A percentile compares a stretch with the other conserved stretches of the same genome.
Evolutionary conservation across 2,329 filamentous ascomycete species (phyloP).

Genomic region (Ophiostoma angusticollis): DNA sequence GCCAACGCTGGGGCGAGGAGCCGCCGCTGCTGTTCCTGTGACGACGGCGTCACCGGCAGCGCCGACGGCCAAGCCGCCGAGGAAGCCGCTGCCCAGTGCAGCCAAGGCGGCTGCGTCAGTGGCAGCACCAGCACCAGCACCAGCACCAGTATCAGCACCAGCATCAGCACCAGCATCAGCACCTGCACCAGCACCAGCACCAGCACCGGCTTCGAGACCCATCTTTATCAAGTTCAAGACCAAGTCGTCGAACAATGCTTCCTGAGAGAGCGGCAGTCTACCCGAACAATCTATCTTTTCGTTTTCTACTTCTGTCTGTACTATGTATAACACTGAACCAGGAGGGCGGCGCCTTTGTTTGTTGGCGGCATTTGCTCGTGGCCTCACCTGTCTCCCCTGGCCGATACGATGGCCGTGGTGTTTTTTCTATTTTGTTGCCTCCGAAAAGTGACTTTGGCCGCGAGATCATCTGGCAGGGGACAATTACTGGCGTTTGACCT

Average conservation of each 20-base stretch:
- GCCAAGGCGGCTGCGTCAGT: not conserved
- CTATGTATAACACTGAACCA: too few relatives aligned
- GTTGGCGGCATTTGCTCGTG: too few relatives aligned
- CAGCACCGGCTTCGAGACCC: conserved; percentile 6
- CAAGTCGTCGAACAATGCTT: conserved; percentile 8
- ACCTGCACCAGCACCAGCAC: not conserved
- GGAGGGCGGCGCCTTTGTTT: too few relatives aligned
- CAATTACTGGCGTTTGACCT: too few relatives aligned
- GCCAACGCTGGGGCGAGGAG: too few relatives aligned
- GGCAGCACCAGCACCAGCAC: not conserved
- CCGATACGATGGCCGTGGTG: too few relatives aligned
- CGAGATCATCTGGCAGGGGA: too few relatives aligned
- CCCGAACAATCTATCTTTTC: not conserved
- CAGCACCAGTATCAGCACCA: not conserved
- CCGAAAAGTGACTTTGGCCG: too few relatives aligned
- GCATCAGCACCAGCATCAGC: not conserved
- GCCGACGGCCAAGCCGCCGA: conserved; percentile 3
- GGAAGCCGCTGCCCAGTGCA: conserved; percentile 13
- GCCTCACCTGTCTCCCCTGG: too few relatives aligned
- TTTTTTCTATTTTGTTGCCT: too few relatives aligned
- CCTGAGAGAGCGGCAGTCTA: not conserved
- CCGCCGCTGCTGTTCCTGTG: too few relatives aligned
- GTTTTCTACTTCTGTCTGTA: not conserved
- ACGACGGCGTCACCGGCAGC: too few relatives aligned
- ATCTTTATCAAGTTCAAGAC: conserved; percentile 15